Conservation (phyloP, 2,329 filamentous ascomycete species). For the Xylaria sp. region DNA sequence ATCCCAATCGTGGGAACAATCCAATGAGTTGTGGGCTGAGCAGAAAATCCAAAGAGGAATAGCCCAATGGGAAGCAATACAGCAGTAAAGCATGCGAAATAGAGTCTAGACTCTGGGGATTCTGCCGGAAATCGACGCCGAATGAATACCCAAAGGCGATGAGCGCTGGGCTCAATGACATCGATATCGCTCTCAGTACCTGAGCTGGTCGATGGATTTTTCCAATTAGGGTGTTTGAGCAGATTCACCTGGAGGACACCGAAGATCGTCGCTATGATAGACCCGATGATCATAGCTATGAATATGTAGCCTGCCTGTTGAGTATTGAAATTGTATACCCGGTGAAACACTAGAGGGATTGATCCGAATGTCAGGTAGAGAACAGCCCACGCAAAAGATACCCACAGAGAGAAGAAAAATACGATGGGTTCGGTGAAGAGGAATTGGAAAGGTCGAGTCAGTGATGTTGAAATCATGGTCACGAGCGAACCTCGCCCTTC, state of each 20-base stretch:
- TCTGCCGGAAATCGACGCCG: slow-evolving; percentile 59
- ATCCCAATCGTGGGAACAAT: slow-evolving; percentile 77
- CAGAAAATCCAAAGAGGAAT: slow-evolving; percentile 83
- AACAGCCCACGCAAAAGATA: slow-evolving; percentile 88
- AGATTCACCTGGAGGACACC: slow-evolving; percentile 79
- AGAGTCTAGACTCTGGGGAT: slow-evolving; percentile 81
- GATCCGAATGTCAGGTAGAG: slow-evolving; percentile 87
- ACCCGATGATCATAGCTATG: slow-evolving; percentile 74
- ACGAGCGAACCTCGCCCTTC: slow-evolving; percentile 76
- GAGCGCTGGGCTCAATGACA: slow-evolving; percentile 33
- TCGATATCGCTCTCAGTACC: slow-evolving; percentile 42
- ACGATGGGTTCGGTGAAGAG: slow-evolving; percentile 81
- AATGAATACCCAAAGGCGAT: slow-evolving; percentile 59
- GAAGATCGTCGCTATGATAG: slow-evolving; percentile 72
- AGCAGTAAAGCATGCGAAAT: slow-evolving; percentile 83
- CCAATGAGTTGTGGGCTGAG: slow-evolving; percentile 72
- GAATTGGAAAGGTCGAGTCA: slow-evolving; percentile 81
- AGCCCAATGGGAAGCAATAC: slow-evolving; percentile 81
- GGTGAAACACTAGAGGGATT: slow-evolving; percentile 79
- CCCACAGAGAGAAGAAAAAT: slow-evolving; percentile 90
- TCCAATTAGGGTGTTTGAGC: slow-evolving; percentile 60
- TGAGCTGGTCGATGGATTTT: slow-evolving; percentile 48
- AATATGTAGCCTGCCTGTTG: slow-evolving; percentile 79
- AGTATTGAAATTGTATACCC: slow-evolving; percentile 73
- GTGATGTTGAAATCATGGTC: slow-evolving; percentile 77